Conservation (phyloP, 2,329 filamentous ascomycete species). For the Cytospora chrysosperma region DNA sequence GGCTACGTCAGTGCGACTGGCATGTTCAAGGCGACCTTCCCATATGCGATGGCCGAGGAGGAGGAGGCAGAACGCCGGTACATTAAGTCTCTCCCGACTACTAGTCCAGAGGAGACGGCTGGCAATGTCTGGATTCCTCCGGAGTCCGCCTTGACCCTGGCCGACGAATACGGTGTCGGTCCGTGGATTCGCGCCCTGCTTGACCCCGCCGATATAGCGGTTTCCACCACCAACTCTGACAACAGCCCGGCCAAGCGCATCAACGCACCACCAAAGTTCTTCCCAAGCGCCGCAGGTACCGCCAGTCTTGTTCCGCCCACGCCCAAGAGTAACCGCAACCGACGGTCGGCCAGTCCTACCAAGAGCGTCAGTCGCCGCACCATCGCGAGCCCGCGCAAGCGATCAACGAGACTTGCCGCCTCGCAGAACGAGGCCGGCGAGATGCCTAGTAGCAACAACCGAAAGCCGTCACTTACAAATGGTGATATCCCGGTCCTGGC, state of each 20-base stretch:
- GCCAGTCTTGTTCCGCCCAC: constrained; percentile 50
- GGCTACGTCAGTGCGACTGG: constrained; percentile 83
- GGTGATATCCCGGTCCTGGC: constrained; percentile 29
- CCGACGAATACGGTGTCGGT: constrained; percentile 81
- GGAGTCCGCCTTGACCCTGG: constrained; percentile 73
- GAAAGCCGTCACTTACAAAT: constrained; percentile 31
- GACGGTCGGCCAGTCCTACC: constrained; percentile 58
- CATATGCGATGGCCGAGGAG: constrained; percentile 69
- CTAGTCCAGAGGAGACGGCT: constrained; percentile 87
- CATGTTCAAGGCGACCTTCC: constrained; percentile 91
- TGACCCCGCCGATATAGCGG: constrained; percentile 75
- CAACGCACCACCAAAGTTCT: constrained; percentile 74
- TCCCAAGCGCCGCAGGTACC: constrained; percentile 39
- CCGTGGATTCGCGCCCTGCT: constrained; percentile 92
- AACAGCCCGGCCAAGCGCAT: constrained; percentile 72
- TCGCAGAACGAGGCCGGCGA: constrained; percentile 42
- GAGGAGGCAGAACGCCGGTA: constrained; percentile 77
- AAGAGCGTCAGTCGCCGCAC: constrained; percentile 47
- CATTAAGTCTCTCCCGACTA: constrained; percentile 78
- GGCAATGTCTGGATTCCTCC: constrained; percentile 97
- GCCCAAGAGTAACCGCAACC: constrained; percentile 48
- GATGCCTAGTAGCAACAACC: constrained; percentile 27
- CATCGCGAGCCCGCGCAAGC: constrained; percentile 53
- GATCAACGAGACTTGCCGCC: constrained; percentile 43
- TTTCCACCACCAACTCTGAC: constrained; percentile 49